These are phyloP conservation scores for Talaromyces pinophilus DNA, from an alignment of 2,329 filamentous ascomycete species.

Conservation along the genomic window DNA sequence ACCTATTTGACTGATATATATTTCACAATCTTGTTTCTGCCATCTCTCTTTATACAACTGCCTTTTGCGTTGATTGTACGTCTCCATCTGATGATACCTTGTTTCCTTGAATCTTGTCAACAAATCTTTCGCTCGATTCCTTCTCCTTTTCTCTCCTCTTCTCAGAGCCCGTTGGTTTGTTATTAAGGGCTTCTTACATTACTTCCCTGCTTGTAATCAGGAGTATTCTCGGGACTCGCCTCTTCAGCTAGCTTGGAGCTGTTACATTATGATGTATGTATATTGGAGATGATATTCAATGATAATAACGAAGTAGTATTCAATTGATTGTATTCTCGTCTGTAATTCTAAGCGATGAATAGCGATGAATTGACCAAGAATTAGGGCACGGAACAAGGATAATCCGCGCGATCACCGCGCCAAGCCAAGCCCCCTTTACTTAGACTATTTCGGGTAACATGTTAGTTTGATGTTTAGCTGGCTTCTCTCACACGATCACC, in stretches of 20 bases:
- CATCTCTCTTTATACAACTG: background rate
- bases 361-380: no score
- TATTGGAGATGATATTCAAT: constrained; percentile 9
- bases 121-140: background rate
- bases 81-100: constrained; percentile 20
- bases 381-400: constrained; percentile 34
- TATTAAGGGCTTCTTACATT: background rate
- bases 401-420: constrained; percentile 26
- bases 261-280: constrained; percentile 15
- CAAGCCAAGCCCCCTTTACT: constrained; percentile 27
- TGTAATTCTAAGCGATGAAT: background rate
- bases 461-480: constrained; percentile 20
- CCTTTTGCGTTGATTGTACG: background rate
- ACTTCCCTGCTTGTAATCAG: background rate
- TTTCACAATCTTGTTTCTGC: background rate
- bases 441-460: constrained; percentile 19
- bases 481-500: constrained; percentile 12
- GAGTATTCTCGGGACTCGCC: background rate
- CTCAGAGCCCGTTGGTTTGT: background rate
- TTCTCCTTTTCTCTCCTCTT: background rate
- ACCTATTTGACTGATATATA: background rate
- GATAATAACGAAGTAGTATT: constrained; percentile 12
- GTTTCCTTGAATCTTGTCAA: constrained; percentile 1
- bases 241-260: constrained; percentile 7
- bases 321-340: background rate